Evolutionary conservation across 805 yeast genomes (phyloP), one percentile per base, ranked within the genome.

Genomic region (Myxozyma nipponensis): DNA sequence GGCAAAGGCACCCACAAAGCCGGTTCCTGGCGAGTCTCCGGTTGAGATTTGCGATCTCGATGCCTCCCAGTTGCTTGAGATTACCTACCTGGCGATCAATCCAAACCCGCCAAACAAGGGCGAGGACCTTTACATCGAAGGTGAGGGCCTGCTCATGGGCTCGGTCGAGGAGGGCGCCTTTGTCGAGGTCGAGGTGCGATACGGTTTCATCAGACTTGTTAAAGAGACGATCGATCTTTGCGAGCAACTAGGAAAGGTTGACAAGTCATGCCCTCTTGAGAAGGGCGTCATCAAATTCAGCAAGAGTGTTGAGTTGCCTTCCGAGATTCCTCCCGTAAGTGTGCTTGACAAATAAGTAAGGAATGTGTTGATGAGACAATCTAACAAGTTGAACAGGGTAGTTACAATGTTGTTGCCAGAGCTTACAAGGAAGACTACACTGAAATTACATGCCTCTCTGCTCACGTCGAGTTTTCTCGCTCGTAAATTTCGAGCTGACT

Each of bases 61-160:
- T 15, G 76, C 75, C 39, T 63, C 74, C 1, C 97, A 91, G 65
- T 60, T 85, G 21, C 73, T 93, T 58, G 74, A 72, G 25, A 76
- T 93, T 56, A 74, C 77, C 19, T 63, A 70, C 15, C 80, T 93
- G 17, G 73, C 70, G 39, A 68, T 93, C 52, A 65, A 72, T 34
- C 98, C 98, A 43, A 87, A 86, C 62, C 98, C 97, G 3, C 98
- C 98, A 2, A 73, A 63, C 39, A 82, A 89, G 62, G 98, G 97
- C n/a, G 71, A 74, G 38, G 86, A 88, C 65, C 73, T 93, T 64
- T 84, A 95, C 5, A 79, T 93, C 49, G 65, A 75, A 19, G 98
- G 96, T 2, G 66, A 72, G 3, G 98, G 96, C 2, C 65, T 66
- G 34, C 69, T 91, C 45, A 53, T 71, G 21, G 65, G 75, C 44